Evolutionary conservation across 768 basidiomycete species (phyloP).

Genomic region (Suillus discolor): DNA sequence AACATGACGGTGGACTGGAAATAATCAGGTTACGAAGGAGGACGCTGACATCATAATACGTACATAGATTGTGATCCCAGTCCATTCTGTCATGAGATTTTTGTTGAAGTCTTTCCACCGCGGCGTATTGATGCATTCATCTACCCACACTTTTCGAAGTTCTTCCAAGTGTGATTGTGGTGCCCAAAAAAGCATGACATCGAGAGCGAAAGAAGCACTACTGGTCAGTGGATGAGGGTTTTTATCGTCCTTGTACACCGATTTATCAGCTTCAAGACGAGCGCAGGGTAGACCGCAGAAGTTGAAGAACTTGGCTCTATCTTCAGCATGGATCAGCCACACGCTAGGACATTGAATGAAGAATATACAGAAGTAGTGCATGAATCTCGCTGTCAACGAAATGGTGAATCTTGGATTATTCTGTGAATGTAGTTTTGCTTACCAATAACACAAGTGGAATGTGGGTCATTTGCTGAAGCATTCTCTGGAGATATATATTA

Average conservation of each 20-base stretch:
- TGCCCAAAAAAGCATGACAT: conserved; percentile 42
- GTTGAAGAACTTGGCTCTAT: conserved; percentile 10
- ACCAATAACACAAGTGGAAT: conserved; percentile 14
- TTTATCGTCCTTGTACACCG: neutral
- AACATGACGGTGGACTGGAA: conserved; percentile 15
- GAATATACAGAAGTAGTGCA: conserved; percentile 4
- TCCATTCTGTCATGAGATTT: conserved; percentile 48
- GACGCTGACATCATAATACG: conserved; percentile 13
- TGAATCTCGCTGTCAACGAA: conserved; percentile 1
- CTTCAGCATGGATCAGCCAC: neutral
- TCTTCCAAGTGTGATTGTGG: conserved; percentile 44
- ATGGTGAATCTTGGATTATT: neutral
- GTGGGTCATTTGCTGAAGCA: neutral
- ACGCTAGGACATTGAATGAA: neutral
- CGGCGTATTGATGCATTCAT: conserved; percentile 38
- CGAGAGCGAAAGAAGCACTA: conserved; percentile 5
- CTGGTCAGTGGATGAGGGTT: neutral
- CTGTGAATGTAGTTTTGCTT: neutral
- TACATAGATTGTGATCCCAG: conserved; percentile 51
- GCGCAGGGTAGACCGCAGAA: conserved; percentile 8
- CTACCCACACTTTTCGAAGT: conserved; percentile 47
- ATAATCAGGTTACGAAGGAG: neutral
- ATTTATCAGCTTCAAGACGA: conserved; percentile 9
- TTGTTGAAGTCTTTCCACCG: conserved; percentile 44
- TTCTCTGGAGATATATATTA: neutral